Evolutionary conservation across 176 grass and related monocot genomes (phyloP), one percentile per base, ranked within the genome.

Genomic region (Rhipidocladum racemiflorum): DNA sequence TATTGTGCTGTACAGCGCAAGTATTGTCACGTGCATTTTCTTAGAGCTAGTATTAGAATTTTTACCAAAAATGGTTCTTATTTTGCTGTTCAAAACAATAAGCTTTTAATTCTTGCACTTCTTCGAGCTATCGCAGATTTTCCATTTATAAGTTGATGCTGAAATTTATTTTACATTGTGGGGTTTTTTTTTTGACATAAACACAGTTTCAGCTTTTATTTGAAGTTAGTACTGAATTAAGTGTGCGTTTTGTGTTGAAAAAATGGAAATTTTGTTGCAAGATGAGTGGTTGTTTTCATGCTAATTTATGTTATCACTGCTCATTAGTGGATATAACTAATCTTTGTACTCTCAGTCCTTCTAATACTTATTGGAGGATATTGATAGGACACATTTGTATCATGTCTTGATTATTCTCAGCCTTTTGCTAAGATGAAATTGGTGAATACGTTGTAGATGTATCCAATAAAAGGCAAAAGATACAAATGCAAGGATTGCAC

Each of bases 401-500:
- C 28, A 50, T 78, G 54, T 61, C 53, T 84, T 44, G 38, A 50
- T 57, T 65, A 39, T 55, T 64, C 40, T 60, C 14, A 55, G 66
- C 36, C 14, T 51, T 42, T 28, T 24, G 61, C 50, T 81, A 81
- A 81, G 14, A 90, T 61, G 36, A 57, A 44, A 86, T 16, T 78
- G 32, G 13, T 70, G 32, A 29, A 64, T 70, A 28, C 40, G 9
- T 21, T 81, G 45, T 85, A 95, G 96, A 76, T 83, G 24, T 99
- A 83, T 80, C 96, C 92, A 6, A 88, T 99, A 46, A 83, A 69
- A 76, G 96, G 92, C 36, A 85, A 95, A 72, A 86, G 92, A 35
- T 95, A 99, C 84, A 99, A 71, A 63, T 99, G 96, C 48, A 56
- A 76, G 77, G 92, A 95, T 69, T 99, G 96, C 80, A 87, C 75